Evolutionary conservation across 768 basidiomycete genomes (phyloP).

Genomic region (Tulasnella sp.): DNA sequence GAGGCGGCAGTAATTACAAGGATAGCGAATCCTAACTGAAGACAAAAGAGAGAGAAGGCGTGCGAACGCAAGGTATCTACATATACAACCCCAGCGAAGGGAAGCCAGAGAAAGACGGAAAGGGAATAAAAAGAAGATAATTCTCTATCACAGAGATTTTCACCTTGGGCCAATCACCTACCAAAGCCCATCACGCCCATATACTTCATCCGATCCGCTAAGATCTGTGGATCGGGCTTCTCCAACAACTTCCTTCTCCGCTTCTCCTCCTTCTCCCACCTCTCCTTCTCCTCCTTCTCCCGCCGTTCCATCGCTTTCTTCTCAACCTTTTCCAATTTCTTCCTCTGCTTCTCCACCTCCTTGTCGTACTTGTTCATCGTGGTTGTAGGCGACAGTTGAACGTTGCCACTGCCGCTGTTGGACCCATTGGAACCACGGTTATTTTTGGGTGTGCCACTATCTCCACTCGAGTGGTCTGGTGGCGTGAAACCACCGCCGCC

Average conservation of each 20-base stretch:
- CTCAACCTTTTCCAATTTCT: slow-evolving; percentile 17
- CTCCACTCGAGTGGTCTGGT: no score
- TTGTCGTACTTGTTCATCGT: slow-evolving; percentile 12
- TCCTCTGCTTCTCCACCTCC: slow-evolving; percentile 16
- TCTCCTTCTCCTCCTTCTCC: slow-evolving; percentile 7
- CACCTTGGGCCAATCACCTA: not conserved
- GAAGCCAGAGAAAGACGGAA: not conserved
- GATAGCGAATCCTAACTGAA: not conserved
- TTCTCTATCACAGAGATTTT: not conserved
- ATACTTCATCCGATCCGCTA: slow-evolving; percentile 4
- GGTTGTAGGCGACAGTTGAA: not conserved
- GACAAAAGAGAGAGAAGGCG: not conserved
- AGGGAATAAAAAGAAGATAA: not conserved
- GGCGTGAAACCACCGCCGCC: no score
- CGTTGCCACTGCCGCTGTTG: slow-evolving; percentile 6
- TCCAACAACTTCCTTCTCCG: slow-evolving; percentile 3
- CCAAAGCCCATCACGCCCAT: slow-evolving; percentile 11
- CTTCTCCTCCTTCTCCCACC: slow-evolving; percentile 1
- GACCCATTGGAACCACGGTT: slow-evolving; percentile 5
- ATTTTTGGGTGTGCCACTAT: not conserved
- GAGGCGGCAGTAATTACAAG: no score
- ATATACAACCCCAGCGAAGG: not conserved
- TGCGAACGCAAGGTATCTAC: not conserved
- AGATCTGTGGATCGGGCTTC: slow-evolving; percentile 1
- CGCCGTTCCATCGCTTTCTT: slow-evolving; percentile 11